phyloP scores from a whole-genome alignment of 192 early-diverging fungal genomes.

The Rhizophagus clarus region DNA sequence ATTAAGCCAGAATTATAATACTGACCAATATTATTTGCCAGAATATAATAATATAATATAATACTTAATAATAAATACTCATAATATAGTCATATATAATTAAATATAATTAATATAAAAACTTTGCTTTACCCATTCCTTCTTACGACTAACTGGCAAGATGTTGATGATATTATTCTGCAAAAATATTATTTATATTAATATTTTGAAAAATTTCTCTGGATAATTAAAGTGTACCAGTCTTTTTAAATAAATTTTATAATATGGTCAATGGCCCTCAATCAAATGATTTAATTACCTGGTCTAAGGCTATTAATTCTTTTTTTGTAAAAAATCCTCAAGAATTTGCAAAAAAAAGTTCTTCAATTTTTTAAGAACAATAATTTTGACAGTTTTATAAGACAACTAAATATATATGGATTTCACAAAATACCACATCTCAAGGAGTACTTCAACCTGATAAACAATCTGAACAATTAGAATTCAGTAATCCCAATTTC shows the following conservation, averaged over 20 bases:
- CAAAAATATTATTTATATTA: no score
- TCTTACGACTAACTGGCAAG: no score
- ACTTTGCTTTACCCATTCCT: no score
- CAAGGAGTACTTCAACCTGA: conserved; percentile 84
- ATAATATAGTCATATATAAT: no score
- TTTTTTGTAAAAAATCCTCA: conserved; percentile 78
- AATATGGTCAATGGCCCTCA: conserved; percentile 84
- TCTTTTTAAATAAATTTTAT: conserved; percentile 28
- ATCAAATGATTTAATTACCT: conserved; percentile 84
- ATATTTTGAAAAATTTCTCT: no score
- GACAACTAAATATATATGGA: conserved; percentile 94
- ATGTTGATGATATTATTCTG: no score
- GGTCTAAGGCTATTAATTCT: conserved; percentile 84
- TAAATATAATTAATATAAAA: no score
- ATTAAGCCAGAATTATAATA: no score
- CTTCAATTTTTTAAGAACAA: conserved; percentile 90
- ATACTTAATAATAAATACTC: no score
- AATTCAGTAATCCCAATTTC: conserved; percentile 93
- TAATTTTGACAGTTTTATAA: conserved; percentile 88
- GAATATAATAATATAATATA: no score
- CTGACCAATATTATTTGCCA: no score
- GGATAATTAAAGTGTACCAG: conserved; percentile 5
- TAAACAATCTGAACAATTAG: conserved; percentile 81
- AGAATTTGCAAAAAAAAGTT: conserved; percentile 79
- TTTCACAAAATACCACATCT: conserved; percentile 97